Evolutionary conservation across 129 eudicot species (phyloP).

Genomic region (Rutidosis leptorrhynchoides): DNA sequence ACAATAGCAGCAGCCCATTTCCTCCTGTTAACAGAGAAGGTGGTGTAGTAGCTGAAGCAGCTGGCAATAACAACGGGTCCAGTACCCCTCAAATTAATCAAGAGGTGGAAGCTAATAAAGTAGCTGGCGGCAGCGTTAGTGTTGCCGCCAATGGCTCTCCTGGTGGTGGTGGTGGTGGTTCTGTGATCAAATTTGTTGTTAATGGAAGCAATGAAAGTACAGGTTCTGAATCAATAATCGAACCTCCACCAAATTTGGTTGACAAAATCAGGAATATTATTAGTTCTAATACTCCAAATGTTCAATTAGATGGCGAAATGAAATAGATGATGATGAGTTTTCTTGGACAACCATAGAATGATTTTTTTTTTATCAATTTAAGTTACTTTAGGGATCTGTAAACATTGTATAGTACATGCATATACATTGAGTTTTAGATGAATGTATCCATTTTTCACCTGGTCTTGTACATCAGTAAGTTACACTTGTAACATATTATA

Average conservation of each 20-base stretch:
- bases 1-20: constrained; percentile 37
- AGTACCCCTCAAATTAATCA: constrained; percentile 29
- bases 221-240: constrained; percentile 20
- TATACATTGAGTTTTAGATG: constrained; percentile 3
- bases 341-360: background rate
- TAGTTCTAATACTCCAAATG: constrained; percentile 32
- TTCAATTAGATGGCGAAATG: constrained; percentile 21
- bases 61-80: constrained; percentile 28
- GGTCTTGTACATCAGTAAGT: background rate
- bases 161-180: constrained; percentile 2
- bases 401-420: constrained; percentile 16
- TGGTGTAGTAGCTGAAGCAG: constrained; percentile 27
- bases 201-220: constrained; percentile 29
- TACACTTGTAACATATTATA: background rate
- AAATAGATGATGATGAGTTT: background rate
- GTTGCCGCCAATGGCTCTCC: constrained; percentile 27
- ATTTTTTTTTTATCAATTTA: background rate
- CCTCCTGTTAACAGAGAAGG: constrained; percentile 25
- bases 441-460: background rate
- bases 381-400: background rate
- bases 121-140: constrained; percentile 17
- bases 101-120: constrained; percentile 29
- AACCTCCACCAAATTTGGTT: constrained; percentile 19
- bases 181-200: constrained; percentile 24
- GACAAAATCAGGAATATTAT: constrained; percentile 8